Evolutionary conservation across 805 yeast species (phyloP).

Genomic region (Ogataea saltuana): DNA sequence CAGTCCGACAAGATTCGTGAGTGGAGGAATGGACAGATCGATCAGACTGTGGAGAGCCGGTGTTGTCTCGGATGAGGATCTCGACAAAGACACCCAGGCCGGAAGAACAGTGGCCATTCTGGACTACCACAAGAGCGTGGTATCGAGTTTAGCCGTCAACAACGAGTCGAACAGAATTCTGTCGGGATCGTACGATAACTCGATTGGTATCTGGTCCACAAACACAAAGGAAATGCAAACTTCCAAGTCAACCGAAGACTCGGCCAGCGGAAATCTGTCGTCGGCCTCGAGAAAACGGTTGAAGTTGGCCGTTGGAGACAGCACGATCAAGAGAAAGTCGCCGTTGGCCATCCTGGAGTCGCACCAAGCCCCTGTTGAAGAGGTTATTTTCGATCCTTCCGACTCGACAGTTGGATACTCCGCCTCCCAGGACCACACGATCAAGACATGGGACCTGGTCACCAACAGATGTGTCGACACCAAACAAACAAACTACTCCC

Average conservation of each 20-base stretch:
- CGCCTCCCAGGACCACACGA: conserved; percentile 92
- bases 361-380: conserved; percentile 87
- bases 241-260: conserved; percentile 45
- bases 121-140: conserved; percentile 88
- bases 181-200: conserved; percentile 81
- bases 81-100: conserved; percentile 43
- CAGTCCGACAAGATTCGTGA: conserved; percentile 69
- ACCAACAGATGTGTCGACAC: conserved; percentile 86
- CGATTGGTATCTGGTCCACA: conserved; percentile 88
- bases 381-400: conserved; percentile 66
- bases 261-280: conserved; percentile 51
- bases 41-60: conserved; percentile 84
- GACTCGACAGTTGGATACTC: conserved; percentile 89
- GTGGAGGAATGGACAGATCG: conserved; percentile 88
- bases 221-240: conserved; percentile 77
- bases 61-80: conserved; percentile 42
- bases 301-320: conserved; percentile 74
- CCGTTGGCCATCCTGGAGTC: conserved; percentile 79
- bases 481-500: conserved; percentile 79
- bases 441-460: conserved; percentile 94
- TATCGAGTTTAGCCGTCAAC: conserved; percentile 71
- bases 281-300: conserved; percentile 88
- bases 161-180: conserved; percentile 58
- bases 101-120: conserved; percentile 82
- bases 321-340: conserved; percentile 75